Percentiles rank a stretch among this genome's conserved stretches.
phyloP scores from a whole-genome alignment of 805 yeast genomes.

The Yamadazyma laniorum region DNA sequence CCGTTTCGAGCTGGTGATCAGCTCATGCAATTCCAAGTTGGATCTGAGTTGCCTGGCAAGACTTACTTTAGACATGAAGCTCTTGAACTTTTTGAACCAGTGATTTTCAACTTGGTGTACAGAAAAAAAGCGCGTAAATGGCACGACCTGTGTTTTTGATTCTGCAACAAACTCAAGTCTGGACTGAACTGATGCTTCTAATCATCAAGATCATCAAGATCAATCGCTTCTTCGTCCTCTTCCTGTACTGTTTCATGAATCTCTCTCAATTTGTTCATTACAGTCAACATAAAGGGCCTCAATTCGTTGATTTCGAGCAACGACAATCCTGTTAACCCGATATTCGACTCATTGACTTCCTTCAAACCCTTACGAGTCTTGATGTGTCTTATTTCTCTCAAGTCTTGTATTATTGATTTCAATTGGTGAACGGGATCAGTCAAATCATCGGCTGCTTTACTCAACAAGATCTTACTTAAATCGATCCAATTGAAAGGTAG shows the following conservation, averaged over 20 bases:
- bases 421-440: conserved; percentile 69
- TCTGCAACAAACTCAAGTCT: too few relatives aligned
- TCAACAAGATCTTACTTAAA: conserved; percentile 63
- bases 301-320: conserved; percentile 84
- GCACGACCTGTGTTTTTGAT: background rate
- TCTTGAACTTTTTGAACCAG: too few relatives aligned
- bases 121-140: conserved; percentile 1
- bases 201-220: conserved; percentile 11
- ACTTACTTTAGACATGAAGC: conserved; percentile 6
- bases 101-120: too few relatives aligned
- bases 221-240: conserved; percentile 15
- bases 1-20: conserved; percentile 48
- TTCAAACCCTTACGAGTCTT: conserved; percentile 79
- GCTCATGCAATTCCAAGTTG: conserved; percentile 31
- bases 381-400: conserved; percentile 76
- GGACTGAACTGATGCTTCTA: background rate
- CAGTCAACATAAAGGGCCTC: conserved; percentile 73
- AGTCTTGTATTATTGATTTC: conserved; percentile 71
- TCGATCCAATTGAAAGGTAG: conserved; percentile 93
- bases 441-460: conserved; percentile 75
- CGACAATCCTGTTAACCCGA: conserved; percentile 80
- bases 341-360: conserved; percentile 76
- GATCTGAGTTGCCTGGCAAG: conserved; percentile 29
- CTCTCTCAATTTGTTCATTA: conserved; percentile 74
- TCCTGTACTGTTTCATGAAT: conserved; percentile 40